Base-by-base conservation (phyloP, 2,329 filamentous ascomycete species). In the Penicillium sp. region DNA sequence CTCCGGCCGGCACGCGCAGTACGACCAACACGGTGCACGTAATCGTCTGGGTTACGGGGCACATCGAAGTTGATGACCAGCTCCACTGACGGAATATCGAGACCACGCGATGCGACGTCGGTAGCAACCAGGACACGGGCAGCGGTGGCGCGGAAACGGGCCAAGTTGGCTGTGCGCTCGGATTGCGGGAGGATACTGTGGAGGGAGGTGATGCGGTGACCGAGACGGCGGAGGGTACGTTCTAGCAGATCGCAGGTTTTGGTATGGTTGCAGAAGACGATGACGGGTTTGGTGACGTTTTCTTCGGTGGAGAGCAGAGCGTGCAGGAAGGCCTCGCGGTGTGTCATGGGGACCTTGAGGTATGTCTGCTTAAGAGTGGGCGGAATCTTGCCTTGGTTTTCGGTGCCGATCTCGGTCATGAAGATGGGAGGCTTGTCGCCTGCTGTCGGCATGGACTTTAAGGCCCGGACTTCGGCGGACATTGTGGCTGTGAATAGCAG, bases 21-120 rank as follows among this genome's bases (percentile, higher is more conserved):
- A 75, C 94, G 88, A 71, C 94, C 94, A 47, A 97, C 93, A 11
- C 94, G 86, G 77, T 99, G 94, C 61, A 99, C 94, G 72, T 99
- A 99, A 74, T 97, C 93, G 71, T 97, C 92, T 3, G 93, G 91
- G 69, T 97, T 91, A n/a, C 93, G 86, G 0, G 94, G 94, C 0
- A 99, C 85, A 70, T 99, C 94, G 74, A 92, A 99, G 75, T 99
- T 97, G 68, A 99, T 78, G 2, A 99, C 94, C 14, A 97, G 76
- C 51, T 84, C 87, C 7, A 97, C 93, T 62, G 91, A 89, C 1
- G 93, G 93, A 58, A 99, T 97, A 76, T 99, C 94, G 4, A 99
- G 83, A 80, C 94, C 94, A 72, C 94, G 84, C 18, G 91, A 90
- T 0, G 94, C 94, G 13, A 99, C 92, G 70, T 99, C 94, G 0